Percentiles rank a stretch among this genome's conserved stretches.
These are phyloP conservation scores for Tolypocladium ovalisporum DNA, from an alignment of 2,329 filamentous ascomycete species.

Conservation along the genomic window DNA sequence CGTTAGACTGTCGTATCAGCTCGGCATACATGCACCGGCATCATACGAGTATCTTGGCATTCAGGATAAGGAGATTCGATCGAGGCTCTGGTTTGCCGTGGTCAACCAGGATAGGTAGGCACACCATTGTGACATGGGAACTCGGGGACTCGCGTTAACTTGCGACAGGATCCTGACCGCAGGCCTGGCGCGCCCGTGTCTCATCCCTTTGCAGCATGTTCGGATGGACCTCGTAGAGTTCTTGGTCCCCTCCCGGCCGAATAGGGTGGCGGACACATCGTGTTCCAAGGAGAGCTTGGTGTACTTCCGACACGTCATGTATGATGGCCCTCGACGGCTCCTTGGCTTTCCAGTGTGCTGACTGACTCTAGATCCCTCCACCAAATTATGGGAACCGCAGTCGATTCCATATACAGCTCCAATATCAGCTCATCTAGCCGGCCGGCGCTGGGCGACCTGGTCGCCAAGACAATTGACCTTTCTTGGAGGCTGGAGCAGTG, in stretches of 20 bases:
- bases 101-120: conserved; percentile 17
- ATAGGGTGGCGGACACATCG: neutral
- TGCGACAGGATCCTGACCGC: conserved; percentile 9
- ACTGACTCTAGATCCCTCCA: conserved; percentile 7
- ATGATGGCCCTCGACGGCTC: neutral
- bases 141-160: neutral
- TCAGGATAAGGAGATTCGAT: conserved; percentile 14
- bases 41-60: conserved; percentile 11
- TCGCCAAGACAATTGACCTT: conserved; percentile 8
- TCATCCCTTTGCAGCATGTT: conserved; percentile 8
- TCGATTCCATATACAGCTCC: conserved; percentile 10
- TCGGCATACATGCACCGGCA: conserved; percentile 20
- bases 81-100: conserved; percentile 18
- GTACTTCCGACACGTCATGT: conserved; percentile 11
- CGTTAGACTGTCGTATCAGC: conserved; percentile 20
- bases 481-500: conserved; percentile 9
- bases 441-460: conserved; percentile 4
- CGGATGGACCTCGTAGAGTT: conserved; percentile 3
- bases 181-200: conserved; percentile 9
- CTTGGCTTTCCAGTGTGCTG: neutral
- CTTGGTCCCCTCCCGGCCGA: neutral
- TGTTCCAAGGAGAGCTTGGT: conserved; percentile 3
- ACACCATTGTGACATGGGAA: neutral
- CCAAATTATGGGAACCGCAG: conserved; percentile 8
- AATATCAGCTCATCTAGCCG: conserved; percentile 8